Conservation (phyloP, 352 stramenopile species). For the Phytophthora constricta region DNA sequence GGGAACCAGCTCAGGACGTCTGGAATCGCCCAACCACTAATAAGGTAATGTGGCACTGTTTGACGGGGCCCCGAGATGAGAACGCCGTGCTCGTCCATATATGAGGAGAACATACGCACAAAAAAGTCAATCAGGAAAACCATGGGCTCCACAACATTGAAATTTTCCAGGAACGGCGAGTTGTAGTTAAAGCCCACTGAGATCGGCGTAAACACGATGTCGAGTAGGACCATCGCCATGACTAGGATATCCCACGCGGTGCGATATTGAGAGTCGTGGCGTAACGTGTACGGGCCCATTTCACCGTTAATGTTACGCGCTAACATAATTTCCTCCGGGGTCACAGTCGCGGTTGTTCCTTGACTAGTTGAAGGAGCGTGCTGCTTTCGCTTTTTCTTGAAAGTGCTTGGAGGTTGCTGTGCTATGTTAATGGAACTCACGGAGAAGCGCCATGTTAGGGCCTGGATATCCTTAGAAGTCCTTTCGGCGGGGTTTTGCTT, state of each 20-base stretch:
- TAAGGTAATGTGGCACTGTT: conserved; percentile 57
- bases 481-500: conserved; percentile 3
- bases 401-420: conserved; percentile 5
- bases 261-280: conserved; percentile 52
- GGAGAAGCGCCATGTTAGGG: conserved; percentile 55
- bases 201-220: conserved; percentile 65
- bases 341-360: conserved; percentile 22
- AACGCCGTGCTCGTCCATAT: conserved; percentile 50
- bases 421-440: conserved; percentile 47
- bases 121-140: conserved; percentile 65
- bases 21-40: conserved; percentile 57
- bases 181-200: conserved; percentile 61
- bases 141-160: conserved; percentile 48
- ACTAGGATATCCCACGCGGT: conserved; percentile 59
- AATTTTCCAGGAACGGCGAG: conserved; percentile 24
- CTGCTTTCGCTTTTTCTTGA: conserved; percentile 25
- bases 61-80: conserved; percentile 55
- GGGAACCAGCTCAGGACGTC: conserved; percentile 78
- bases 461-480: conserved; percentile 11
- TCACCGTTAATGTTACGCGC: conserved; percentile 43
- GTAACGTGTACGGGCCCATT: conserved; percentile 52
- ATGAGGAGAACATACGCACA: conserved; percentile 67
- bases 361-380: conserved; percentile 33
- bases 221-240: conserved; percentile 54
- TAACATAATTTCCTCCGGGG: conserved; percentile 43